Conservation (phyloP, 2,329 filamentous ascomycete genomes). For the Phialophora chinensis region DNA sequence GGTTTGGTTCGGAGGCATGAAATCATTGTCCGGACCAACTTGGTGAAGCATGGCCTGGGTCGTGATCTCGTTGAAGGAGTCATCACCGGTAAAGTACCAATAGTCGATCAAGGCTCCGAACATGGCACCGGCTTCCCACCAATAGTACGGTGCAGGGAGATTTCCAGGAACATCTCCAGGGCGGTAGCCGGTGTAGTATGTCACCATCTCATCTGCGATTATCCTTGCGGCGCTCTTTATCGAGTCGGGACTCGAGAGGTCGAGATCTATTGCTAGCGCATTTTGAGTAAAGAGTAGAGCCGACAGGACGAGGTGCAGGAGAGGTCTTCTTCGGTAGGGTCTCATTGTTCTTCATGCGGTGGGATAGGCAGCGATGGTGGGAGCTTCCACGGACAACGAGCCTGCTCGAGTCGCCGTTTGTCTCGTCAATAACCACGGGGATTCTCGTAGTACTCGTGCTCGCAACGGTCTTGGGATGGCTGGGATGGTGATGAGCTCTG, state of each 20-base stretch:
- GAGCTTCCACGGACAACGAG: conserved; percentile 5
- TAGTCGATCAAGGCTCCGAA: conserved; percentile 76
- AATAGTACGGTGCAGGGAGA: conserved; percentile 60
- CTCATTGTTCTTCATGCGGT: conserved; percentile 26
- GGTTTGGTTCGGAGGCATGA: conserved; percentile 69
- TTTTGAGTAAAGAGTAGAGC: conserved; percentile 29
- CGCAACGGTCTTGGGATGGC: neutral
- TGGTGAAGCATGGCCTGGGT: conserved; percentile 75
- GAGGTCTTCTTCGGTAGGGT: conserved; percentile 31
- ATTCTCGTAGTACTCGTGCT: neutral
- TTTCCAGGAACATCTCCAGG: conserved; percentile 59
- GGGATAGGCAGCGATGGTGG: neutral
- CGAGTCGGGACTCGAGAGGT: conserved; percentile 46
- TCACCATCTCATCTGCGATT: conserved; percentile 57
- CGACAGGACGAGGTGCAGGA: conserved; percentile 20
- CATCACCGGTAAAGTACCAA: conserved; percentile 81
- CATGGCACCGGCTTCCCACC: conserved; percentile 78
- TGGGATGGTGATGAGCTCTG: neutral
- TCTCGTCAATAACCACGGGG: neutral
- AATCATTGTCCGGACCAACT: conserved; percentile 73
- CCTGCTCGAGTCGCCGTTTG: conserved; percentile 7
- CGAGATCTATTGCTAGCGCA: conserved; percentile 35
- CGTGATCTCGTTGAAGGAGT: conserved; percentile 71
- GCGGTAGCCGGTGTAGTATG: conserved; percentile 57
- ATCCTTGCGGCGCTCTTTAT: conserved; percentile 55